Evolutionary conservation across 2,329 filamentous ascomycete genomes (phyloP).

Genomic region (Colletotrichum lindemuthianum): DNA sequence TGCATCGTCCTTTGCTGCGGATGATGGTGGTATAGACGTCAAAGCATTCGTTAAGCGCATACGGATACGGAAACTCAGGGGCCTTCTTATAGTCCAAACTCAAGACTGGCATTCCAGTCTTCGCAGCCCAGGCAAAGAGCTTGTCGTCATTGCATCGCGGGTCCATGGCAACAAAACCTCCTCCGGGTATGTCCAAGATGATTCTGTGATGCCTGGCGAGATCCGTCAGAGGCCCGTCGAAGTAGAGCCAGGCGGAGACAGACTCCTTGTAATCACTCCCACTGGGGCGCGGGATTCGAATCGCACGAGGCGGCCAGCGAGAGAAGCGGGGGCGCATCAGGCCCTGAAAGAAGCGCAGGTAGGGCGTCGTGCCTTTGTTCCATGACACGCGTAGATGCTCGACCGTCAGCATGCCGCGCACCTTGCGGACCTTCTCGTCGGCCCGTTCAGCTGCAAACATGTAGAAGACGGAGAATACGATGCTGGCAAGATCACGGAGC

Average conservation of each 20-base stretch:
- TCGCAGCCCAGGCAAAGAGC: conserved; percentile 89
- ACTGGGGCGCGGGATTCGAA: conserved; percentile 83
- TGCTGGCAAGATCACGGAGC: conserved; percentile 82
- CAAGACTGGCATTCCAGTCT: conserved; percentile 86
- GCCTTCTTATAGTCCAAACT: conserved; percentile 83
- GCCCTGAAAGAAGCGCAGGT: conserved; percentile 77
- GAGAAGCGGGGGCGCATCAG: conserved; percentile 83
- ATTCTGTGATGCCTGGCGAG: conserved; percentile 80
- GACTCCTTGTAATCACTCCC: conserved; percentile 86
- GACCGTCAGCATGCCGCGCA: conserved; percentile 85
- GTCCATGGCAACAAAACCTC: conserved; percentile 96
- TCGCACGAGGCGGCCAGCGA: conserved; percentile 81
- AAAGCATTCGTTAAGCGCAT: conserved; percentile 60
- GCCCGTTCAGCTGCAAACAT: conserved; percentile 92
- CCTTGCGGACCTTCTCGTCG: conserved; percentile 94
- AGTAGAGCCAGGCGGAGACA: conserved; percentile 91
- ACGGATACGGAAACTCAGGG: conserved; percentile 61
- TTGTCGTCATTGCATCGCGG: conserved; percentile 96
- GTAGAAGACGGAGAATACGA: conserved; percentile 91
- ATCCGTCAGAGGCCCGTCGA: conserved; percentile 84
- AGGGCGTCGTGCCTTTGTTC: conserved; percentile 94
- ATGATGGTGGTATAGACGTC: conserved; percentile 55
- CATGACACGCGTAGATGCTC: conserved; percentile 93
- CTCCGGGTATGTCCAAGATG: conserved; percentile 90
- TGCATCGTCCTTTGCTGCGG: conserved; percentile 52